Evolutionary conservation across 768 basidiomycete species (phyloP).

Genomic region (Termitomyces sp.): DNA sequence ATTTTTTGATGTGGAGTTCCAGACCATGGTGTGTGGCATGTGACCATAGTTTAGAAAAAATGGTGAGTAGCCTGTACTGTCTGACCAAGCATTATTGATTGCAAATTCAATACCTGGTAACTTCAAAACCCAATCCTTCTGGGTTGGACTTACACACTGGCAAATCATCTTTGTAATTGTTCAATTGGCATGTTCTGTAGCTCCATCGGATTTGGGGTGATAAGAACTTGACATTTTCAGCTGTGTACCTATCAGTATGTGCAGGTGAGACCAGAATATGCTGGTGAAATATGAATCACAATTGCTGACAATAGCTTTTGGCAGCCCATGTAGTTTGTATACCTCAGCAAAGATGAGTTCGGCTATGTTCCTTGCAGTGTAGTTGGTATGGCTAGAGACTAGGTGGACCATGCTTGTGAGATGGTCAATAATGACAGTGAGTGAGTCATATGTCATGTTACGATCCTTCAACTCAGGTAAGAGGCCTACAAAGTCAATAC

Average conservation of each 20-base stretch:
- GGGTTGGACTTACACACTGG: not conserved
- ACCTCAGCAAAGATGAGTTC: too few relatives aligned
- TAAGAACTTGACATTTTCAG: too few relatives aligned
- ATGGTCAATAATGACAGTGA: not conserved
- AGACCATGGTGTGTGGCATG: too few relatives aligned
- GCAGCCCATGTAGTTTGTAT: too few relatives aligned
- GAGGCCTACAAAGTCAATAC: not conserved
- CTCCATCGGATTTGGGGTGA: not conserved
- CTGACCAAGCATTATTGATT: not conserved
- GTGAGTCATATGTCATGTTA: not conserved
- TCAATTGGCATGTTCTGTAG: not conserved
- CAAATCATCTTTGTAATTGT: too few relatives aligned
- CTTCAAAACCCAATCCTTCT: not conserved
- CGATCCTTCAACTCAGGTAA: too few relatives aligned
- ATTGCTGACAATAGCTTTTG: too few relatives aligned
- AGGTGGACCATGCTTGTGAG: not conserved
- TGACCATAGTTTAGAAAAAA: too few relatives aligned
- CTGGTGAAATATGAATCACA: too few relatives aligned
- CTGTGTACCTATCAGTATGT: too few relatives aligned
- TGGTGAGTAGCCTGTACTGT: not conserved
- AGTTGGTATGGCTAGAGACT: not conserved
- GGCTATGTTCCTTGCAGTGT: not conserved
- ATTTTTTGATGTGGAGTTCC: too few relatives aligned
- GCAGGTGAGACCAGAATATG: too few relatives aligned
- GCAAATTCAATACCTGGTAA: not conserved